Base-by-base conservation (phyloP, 78 protist genomes). In the Dictyostelium intermedium region DNA sequence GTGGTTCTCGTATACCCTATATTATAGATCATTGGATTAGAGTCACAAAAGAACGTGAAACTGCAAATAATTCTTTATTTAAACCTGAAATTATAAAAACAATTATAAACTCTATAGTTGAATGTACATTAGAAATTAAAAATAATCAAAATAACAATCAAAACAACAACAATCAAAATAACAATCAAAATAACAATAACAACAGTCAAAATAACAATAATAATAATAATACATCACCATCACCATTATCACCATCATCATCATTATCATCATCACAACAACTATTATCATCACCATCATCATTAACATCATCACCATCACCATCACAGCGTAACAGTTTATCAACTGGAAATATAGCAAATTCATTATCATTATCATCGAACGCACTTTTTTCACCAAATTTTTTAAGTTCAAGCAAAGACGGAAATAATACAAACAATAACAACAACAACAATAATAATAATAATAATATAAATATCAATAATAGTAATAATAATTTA, bases 1-100 rank as follows among this genome's bases (percentile, higher is more conserved):
- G 82, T 41, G 72, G 92, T 34, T 32, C 63, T 5, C 43, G 84
- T 16, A 47, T 77, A 34, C 53, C 94, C 6, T 89, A 89, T 14
- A 80, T 70, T 5, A 89, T 89, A 20, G 94, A 89, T 27, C 94
- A 79, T 41, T 89, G 94, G 94, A 80, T 18, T 10, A 41, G 87
- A 20, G 35, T 47, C 1, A 89, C 56, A 16, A 43, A 30, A 20
- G 47, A 43, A n/a, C 72, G 94, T 37, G 87, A 79, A 8, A 43
- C 78, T 8, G 94, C 94, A 32, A 60, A 45, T 8, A 25, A 9
- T 7, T 61, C 94, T 25, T 89, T 89, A 74, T 80, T 89, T 69
- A 74, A 89, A 60, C 87, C 85, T 16, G 39, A 53, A 32, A 84
- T 89, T 11, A 20, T 89, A 27, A 50, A 45, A 9, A 14, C 56